Evolutionary conservation across 2,329 filamentous ascomycete genomes (phyloP).

Genomic region (Pyrenophora graminea): DNA sequence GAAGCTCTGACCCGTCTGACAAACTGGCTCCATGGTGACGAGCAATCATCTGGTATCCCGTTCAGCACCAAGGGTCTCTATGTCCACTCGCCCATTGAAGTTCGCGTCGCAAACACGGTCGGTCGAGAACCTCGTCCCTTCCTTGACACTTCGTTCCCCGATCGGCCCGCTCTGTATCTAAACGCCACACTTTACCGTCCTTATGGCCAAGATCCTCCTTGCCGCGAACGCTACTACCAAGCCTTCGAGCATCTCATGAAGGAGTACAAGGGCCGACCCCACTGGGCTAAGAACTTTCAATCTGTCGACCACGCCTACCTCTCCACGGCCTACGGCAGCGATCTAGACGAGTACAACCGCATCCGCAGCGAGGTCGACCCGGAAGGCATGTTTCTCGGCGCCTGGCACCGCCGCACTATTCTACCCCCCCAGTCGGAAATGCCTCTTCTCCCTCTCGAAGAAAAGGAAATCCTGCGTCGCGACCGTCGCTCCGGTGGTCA

Average conservation of each 20-base stretch:
- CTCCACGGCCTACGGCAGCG: constrained; percentile 68
- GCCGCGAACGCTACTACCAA: constrained; percentile 77
- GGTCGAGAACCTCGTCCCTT: constrained; percentile 60
- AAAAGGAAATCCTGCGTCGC: constrained; percentile 49
- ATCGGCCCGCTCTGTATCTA: constrained; percentile 80
- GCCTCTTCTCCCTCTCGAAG: constrained; percentile 45
- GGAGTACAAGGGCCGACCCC: constrained; percentile 77
- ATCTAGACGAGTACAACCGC: constrained; percentile 67
- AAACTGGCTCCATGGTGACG: constrained; percentile 82
- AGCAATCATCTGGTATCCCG: constrained; percentile 71
- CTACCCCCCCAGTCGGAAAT: constrained; percentile 36
- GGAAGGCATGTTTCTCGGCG: constrained; percentile 84
- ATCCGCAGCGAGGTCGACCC: constrained; percentile 74
- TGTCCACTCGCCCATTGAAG: constrained; percentile 89
- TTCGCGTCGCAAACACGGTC: constrained; percentile 78
- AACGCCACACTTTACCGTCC: constrained; percentile 90
- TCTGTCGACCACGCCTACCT: constrained; percentile 64
- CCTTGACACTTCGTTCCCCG: constrained; percentile 71
- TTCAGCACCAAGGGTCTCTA: constrained; percentile 79
- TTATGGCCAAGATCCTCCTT: constrained; percentile 77
- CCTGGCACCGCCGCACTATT: constrained; percentile 76
- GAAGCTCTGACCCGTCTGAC: constrained; percentile 82
- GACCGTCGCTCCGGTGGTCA: constrained; percentile 37
- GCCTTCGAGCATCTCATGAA: constrained; percentile 91
- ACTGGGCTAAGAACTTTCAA: constrained; percentile 92